A percentile compares a stretch with the other conserved stretches of the same genome.
These are phyloP conservation scores for Eucalyptus microcorys DNA, from an alignment of 345 rosid species.

Conservation along the genomic window DNA sequence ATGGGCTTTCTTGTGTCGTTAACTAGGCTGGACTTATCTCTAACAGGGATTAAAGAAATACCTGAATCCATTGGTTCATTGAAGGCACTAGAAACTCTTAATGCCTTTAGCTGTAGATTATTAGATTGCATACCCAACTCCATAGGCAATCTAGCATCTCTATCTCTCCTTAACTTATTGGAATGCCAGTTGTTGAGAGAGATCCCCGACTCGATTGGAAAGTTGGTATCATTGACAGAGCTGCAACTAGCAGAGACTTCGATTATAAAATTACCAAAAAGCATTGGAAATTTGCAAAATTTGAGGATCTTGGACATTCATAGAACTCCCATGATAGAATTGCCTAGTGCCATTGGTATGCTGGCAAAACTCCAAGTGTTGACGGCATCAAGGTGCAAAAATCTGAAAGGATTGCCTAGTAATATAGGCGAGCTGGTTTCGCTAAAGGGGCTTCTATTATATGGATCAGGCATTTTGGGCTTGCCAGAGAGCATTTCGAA, in stretches of 20 bases:
- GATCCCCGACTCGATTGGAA: no score
- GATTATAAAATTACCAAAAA: background rate
- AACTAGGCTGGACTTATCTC: background rate
- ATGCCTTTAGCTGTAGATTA: background rate
- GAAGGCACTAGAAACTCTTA: background rate
- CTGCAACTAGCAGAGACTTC: accelerated
- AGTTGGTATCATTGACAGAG: accelerated
- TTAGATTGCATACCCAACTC: background rate
- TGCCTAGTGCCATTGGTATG: background rate
- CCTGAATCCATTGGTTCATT: background rate
- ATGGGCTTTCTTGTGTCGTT: no score
- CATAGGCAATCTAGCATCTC: background rate
- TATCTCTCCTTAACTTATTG: background rate
- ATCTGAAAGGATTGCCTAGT: background rate
- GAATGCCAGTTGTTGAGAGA: background rate
- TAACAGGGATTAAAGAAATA: no score
- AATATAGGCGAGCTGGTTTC: background rate
- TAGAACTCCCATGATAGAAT: background rate
- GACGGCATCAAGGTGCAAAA: accelerated
- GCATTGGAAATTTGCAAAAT: background rate
- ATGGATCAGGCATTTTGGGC: background rate
- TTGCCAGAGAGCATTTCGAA: background rate
- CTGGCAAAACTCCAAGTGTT: background rate
- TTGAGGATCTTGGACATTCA: background rate
- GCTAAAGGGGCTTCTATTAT: accelerated